Conservation (phyloP, 2,329 filamentous ascomycete genomes). For the Paraconiothyrium sp. region DNA sequence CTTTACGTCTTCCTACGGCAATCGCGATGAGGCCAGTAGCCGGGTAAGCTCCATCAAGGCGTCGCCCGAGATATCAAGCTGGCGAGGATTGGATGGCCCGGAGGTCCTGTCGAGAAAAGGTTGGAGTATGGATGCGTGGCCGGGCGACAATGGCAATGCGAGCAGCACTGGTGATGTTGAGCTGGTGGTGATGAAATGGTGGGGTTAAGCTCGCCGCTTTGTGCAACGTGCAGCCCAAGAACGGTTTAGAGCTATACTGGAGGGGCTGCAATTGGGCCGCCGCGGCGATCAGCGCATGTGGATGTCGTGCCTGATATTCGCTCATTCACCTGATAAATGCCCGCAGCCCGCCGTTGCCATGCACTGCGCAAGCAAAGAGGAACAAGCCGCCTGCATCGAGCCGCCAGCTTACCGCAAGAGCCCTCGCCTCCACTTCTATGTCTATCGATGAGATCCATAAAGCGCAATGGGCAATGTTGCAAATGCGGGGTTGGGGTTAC, state of each 20-base stretch:
- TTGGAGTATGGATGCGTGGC: constrained; percentile 21
- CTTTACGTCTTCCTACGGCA: constrained; percentile 66
- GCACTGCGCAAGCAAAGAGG: background rate
- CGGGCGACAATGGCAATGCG: constrained; percentile 40
- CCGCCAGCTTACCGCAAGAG: constrained; percentile 2
- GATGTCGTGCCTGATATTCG: constrained; percentile 27
- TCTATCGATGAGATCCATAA: background rate
- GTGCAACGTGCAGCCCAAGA: constrained; percentile 31
- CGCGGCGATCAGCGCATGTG: constrained; percentile 30
- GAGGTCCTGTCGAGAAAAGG: constrained; percentile 18
- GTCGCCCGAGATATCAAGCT: constrained; percentile 34
- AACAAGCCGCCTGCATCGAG: background rate
- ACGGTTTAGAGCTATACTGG: constrained; percentile 26
- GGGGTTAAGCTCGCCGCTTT: constrained; percentile 45
- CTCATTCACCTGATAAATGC: constrained; percentile 19
- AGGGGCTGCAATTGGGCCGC: constrained; percentile 34
- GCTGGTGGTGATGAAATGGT: constrained; percentile 46
- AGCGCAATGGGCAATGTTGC: constrained; percentile 1
- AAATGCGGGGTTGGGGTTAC: constrained; percentile 37
- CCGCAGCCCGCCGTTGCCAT: background rate
- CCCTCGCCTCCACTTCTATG: background rate
- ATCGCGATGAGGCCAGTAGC: constrained; percentile 65
- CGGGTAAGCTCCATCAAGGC: constrained; percentile 65
- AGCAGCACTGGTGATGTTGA: constrained; percentile 31
- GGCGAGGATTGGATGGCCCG: constrained; percentile 21